These are phyloP conservation scores for Phytophthora podocarpi DNA, from an alignment of 352 stramenopile genomes.

Conservation along the genomic window DNA sequence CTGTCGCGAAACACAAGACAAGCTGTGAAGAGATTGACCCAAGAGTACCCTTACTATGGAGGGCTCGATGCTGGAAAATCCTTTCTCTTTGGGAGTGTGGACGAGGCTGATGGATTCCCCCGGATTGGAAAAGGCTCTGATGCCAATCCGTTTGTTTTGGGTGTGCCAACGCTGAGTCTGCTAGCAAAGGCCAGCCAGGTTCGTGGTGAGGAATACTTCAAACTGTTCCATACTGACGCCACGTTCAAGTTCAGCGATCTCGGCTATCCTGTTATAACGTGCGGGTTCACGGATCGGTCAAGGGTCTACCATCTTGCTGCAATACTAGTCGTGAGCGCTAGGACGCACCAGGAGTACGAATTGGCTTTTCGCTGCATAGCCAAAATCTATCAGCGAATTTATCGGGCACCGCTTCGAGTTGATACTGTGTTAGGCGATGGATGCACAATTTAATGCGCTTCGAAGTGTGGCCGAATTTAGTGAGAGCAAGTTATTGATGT, in stretches of 20 bases:
- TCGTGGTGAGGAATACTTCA: background rate
- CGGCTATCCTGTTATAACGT: conserved; percentile 11
- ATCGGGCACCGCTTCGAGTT: background rate
- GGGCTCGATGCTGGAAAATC: background rate
- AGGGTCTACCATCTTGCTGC: too few relatives aligned
- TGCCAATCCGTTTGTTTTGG: background rate
- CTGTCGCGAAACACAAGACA: background rate
- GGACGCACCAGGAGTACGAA: too few relatives aligned
- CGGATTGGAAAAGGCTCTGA: background rate
- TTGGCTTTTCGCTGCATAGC: too few relatives aligned
- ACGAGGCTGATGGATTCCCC: conserved; percentile 1
- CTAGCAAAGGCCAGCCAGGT: conserved; percentile 1
- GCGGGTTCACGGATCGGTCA: conserved; percentile 11
- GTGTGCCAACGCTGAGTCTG: background rate
- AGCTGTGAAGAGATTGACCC: background rate
- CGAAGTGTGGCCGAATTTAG: background rate
- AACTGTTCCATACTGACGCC: conserved; percentile 8
- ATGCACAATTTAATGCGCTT: background rate
- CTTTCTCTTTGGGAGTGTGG: background rate
- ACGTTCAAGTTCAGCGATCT: background rate
- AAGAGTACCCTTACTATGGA: conserved; percentile 3
- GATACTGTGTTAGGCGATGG: conserved; percentile 3
- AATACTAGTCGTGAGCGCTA: too few relatives aligned
- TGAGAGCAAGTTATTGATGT: conserved; percentile 7
- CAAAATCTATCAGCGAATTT: background rate